These are phyloP conservation scores for Medicago lupulina DNA, from an alignment of 306 rosid species.

Conservation along the genomic window DNA sequence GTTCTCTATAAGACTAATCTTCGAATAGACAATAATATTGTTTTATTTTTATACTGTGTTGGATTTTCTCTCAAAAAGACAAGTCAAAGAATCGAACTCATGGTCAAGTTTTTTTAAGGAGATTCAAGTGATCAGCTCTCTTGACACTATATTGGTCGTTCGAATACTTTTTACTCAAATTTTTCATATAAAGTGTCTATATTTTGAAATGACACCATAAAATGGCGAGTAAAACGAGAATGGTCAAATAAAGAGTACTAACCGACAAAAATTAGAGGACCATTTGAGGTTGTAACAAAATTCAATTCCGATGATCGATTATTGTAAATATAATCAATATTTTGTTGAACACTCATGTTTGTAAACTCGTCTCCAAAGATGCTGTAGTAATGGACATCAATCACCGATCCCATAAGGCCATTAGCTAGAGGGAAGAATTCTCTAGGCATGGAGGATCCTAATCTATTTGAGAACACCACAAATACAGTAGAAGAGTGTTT, in stretches of 20 bases:
- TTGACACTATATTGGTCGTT: too few relatives aligned
- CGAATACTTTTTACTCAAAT: too few relatives aligned
- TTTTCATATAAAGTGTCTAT: too few relatives aligned
- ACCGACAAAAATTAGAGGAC: constrained; percentile 81
- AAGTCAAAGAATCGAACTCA: too few relatives aligned
- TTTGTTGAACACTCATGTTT: constrained; percentile 56
- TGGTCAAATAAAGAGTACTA: constrained; percentile 1
- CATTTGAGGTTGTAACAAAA: constrained; percentile 65
- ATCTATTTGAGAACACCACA: constrained; percentile 65
- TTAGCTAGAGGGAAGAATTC: constrained; percentile 69
- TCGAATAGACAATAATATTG: too few relatives aligned
- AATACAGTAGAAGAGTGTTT: constrained; percentile 56
- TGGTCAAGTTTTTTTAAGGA: too few relatives aligned
- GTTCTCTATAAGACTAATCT: too few relatives aligned
- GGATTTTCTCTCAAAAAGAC: too few relatives aligned
- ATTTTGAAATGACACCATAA: too few relatives aligned
- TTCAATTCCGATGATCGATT: constrained; percentile 55
- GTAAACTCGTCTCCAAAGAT: constrained; percentile 51
- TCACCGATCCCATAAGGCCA: constrained; percentile 52
- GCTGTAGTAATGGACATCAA: constrained; percentile 79
- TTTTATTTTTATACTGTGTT: too few relatives aligned
- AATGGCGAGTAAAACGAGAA: too few relatives aligned
- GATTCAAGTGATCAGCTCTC: too few relatives aligned
- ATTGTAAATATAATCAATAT: constrained; percentile 60
- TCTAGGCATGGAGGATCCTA: constrained; percentile 49